Evolutionary conservation across 1,284 basidiomycete genomes (phyloP).

Genomic region (Ustilago bromivora): DNA sequence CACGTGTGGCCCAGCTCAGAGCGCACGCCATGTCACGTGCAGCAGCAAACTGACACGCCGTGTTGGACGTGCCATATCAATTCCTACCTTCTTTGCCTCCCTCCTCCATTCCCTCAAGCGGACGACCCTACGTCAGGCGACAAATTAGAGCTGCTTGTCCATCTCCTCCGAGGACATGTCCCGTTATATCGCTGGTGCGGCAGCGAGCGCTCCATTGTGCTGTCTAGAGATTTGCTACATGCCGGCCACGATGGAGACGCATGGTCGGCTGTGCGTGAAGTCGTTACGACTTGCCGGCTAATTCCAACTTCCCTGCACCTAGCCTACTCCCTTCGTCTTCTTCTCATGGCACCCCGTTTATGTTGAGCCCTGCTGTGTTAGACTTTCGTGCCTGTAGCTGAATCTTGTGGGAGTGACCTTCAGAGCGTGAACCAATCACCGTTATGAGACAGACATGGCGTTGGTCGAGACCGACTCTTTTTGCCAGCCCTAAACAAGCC

Average conservation of each 20-base stretch:
- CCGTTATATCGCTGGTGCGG: background rate
- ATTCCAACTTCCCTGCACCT: constrained; percentile 20
- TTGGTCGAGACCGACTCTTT: background rate
- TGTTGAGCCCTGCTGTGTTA: background rate
- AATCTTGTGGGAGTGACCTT: background rate
- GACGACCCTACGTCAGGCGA: background rate
- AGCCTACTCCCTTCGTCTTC: background rate
- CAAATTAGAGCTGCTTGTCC: background rate
- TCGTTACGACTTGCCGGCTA: constrained; percentile 12
- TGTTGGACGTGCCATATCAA: constrained; percentile 51
- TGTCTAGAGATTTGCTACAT: background rate
- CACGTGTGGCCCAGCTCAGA: no score
- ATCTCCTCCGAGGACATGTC: background rate
- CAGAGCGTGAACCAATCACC: constrained; percentile 10
- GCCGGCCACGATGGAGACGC: background rate
- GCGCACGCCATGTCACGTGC: no score
- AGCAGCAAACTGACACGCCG: constrained; percentile 18
- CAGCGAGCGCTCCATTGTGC: background rate
- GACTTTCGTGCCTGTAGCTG: background rate
- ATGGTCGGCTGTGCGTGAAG: background rate
- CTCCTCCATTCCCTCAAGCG: background rate
- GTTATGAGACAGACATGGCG: constrained; percentile 20
- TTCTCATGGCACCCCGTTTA: background rate
- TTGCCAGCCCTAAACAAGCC: background rate
- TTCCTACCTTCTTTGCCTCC: constrained; percentile 7